A percentile compares a stretch with the other conserved stretches of the same genome.
Evolutionary conservation across 352 stramenopile species (phyloP).

Genomic region (Pythium chondricola): DNA sequence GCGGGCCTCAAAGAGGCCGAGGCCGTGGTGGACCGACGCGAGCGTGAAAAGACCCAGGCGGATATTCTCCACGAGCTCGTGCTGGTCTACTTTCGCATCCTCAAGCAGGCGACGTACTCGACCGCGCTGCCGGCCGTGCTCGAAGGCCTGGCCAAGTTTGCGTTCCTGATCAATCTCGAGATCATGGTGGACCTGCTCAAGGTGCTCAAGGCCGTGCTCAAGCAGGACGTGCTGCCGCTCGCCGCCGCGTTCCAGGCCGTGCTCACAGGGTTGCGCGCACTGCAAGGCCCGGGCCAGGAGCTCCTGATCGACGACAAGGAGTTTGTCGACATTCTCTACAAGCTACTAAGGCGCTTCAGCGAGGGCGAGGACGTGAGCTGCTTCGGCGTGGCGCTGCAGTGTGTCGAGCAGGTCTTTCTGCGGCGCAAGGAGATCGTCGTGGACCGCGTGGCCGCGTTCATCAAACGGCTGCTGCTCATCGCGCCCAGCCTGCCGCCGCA

Average conservation of each 20-base stretch:
- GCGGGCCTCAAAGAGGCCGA: slow-evolving; percentile 93
- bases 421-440: slow-evolving; percentile 93
- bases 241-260: slow-evolving; percentile 75
- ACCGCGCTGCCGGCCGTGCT: slow-evolving; percentile 89
- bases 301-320: slow-evolving; percentile 96
- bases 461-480: slow-evolving; percentile 91
- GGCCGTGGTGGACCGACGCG: slow-evolving; percentile 88
- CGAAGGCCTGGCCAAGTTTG: slow-evolving; percentile 92
- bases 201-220: slow-evolving; percentile 92
- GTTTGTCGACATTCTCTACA: slow-evolving; percentile 94
- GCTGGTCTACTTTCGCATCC: slow-evolving; percentile 95
- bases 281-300: slow-evolving; percentile 92
- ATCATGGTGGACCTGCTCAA: slow-evolving; percentile 96
- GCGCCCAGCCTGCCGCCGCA: slow-evolving; percentile 81
- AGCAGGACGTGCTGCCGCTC: slow-evolving; percentile 66
- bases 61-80: slow-evolving; percentile 94
- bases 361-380: slow-evolving; percentile 56
- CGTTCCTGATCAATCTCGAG: slow-evolving; percentile 97
- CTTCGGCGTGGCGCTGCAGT: slow-evolving; percentile 79
- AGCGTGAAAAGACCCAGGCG: slow-evolving; percentile 91
- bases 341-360: slow-evolving; percentile 67
- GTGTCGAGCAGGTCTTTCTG: slow-evolving; percentile 91
- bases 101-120: slow-evolving; percentile 89
- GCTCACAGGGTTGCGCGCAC: slow-evolving; percentile 89
- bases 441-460: slow-evolving; percentile 91